Conservation (phyloP, 1,139 yeast species). For the Yarrowia galli region DNA sequence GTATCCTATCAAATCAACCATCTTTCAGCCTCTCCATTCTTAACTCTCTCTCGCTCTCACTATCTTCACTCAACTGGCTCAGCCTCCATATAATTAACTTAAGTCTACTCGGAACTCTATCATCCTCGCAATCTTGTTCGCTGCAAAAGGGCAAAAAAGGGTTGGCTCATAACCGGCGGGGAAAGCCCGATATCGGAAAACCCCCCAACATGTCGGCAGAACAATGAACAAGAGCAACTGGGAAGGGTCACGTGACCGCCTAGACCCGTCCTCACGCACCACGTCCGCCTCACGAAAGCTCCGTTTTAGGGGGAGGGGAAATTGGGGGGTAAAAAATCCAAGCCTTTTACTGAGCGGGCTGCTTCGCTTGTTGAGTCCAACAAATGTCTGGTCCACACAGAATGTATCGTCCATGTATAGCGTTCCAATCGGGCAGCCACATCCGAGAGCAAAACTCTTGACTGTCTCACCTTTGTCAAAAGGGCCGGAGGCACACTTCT, state of each 20-base stretch:
- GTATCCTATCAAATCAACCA: not conserved
- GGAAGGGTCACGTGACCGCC: not conserved
- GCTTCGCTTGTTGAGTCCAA: not conserved
- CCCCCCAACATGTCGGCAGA: too few species aligned
- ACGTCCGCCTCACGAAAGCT: too few species aligned
- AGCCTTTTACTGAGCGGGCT: too few species aligned
- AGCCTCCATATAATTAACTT: slow-evolving; percentile 16
- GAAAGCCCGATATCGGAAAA: slow-evolving; percentile 26
- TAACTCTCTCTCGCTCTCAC: not conserved
- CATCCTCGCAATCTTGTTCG: slow-evolving; percentile 18
- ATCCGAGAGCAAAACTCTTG: not conserved
- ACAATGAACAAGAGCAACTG: not conserved
- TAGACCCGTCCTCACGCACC: not conserved
- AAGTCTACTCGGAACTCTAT: slow-evolving; percentile 9
- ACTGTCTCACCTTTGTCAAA: slow-evolving; percentile 20
- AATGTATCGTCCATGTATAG: too few species aligned
- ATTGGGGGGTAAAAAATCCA: not conserved
- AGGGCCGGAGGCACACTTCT: not conserved
- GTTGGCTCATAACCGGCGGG: slow-evolving; percentile 32
- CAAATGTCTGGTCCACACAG: too few species aligned
- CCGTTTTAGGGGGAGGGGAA: slow-evolving; percentile 4
- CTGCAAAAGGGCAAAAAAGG: not conserved
- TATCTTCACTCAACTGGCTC: not conserved
- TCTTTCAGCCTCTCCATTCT: slow-evolving; percentile 18
- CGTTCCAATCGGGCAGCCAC: slow-evolving; percentile 22